Base-by-base conservation (phyloP, 257 asterid genomes). In the Parsonsia alboflavescens region DNA sequence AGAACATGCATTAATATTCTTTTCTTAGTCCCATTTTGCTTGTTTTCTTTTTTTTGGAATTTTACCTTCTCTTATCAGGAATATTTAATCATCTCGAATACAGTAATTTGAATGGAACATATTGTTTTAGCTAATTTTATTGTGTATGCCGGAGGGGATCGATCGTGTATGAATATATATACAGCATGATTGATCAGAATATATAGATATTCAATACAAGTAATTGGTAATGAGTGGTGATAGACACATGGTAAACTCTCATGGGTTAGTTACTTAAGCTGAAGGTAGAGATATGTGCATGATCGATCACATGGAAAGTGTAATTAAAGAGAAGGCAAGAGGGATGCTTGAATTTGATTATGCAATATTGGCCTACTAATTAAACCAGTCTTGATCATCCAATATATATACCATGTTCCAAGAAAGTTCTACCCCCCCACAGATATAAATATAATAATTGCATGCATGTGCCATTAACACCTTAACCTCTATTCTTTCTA, bases 261-360 rank as follows among this genome's bases (percentile, higher is more conserved):
- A 33, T 3, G 3, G 39, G 39, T 3, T 33, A 33, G 2, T 33
- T 33, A 33, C 3, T 1, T 33, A 33, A 33, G 39, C 39, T 33
- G n/a, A n/a, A 33, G 39, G 2, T 33, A 33, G 39, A 33, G 39
- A 33, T 33, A 10, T 70, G 39, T 33, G 78, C 83, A 83, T 70
- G 72, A 80, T 79, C 88, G 72, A 80, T 79, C 88, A 90, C 85
- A 87, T 87, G 93, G 81, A 84, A 77, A 86, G n/a, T n/a, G n/a
- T n/a, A 81, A 87, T 83, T 72, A 78, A 78, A 76, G 75, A 73
- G 66, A 62, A 39, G 30, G 65, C 93, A 90, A 78, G 93, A 87
- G 94, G 91, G 93, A 33, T 88, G 93, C 90, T 78, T 87, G 81
- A 72, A 81, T 68, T 74, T 77, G 61, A 68, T 53, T 68, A 82